Evolutionary conservation across 495 filamentous ascomycete species (phyloP), one percentile per base, ranked within the genome.

Genomic region (Chaetomidium leptoderma): DNA sequence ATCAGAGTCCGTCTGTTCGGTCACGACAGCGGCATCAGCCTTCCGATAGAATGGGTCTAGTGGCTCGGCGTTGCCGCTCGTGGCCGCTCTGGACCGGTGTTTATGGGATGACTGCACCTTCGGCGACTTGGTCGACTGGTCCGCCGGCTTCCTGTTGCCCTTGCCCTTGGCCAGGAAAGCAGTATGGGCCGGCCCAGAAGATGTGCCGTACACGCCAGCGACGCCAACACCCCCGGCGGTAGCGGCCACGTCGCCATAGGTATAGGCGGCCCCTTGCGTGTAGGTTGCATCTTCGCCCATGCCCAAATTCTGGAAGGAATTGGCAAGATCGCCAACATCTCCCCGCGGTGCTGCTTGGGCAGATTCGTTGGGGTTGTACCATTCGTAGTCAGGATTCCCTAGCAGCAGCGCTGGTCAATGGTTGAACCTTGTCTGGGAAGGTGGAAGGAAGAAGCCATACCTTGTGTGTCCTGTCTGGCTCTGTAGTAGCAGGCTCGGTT

Each of bases 351-450:
- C 48, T 1, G 45, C 17, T 21, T 60, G 26, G 21, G 16, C 33
- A 23, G n/a, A n/a, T n/a, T n/a, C n/a, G n/a, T n/a, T n/a, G n/a
- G n/a, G n/a, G n/a, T n/a, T n/a, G n/a, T n/a, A n/a, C n/a, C 24
- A 14, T 42, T 57, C 52, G 42, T 61, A 61, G 16, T 60, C 42
- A 6, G 40, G 14, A 6, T 52, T 39, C 2, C 59, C 62, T 64
- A 43, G 24, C 33, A 35, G 40, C n/a, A 6, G n/a, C 6, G n/a
- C 10, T 30, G 33, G 37, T 55, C 33, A 55, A 44, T 33, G 44
- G n/a, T 23, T 16, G n/a, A 26, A 51, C 21, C 6, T 27, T 4
- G n/a, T 44, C 10, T 24, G 13, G 4, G 8, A 27, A 30, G 2
- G 3, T 21, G 30, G 30, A 6, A 4, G 21, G 19, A 36, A 8